phyloP scores from a whole-genome alignment of 805 yeast genomes.

The Wickerhamiella australiensis region DNA sequence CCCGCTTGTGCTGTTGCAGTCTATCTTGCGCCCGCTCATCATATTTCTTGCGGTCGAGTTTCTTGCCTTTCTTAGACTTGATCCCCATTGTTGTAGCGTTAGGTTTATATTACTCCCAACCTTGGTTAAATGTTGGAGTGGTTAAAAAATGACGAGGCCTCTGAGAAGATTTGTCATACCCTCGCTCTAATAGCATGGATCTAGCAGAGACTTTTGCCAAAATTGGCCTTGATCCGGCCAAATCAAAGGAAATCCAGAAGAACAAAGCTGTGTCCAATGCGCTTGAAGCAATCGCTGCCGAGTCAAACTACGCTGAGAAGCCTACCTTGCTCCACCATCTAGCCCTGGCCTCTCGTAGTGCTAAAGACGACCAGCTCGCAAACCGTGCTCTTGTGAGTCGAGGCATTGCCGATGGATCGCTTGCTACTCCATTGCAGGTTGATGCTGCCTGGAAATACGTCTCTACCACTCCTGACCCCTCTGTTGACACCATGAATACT shows the following conservation, averaged over 20 bases:
- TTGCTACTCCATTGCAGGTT: constrained; percentile 61
- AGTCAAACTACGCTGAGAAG: constrained; percentile 40
- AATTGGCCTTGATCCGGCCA: constrained; percentile 27
- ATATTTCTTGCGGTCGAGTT: not conserved
- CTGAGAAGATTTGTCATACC: not conserved
- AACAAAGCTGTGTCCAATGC: constrained; percentile 75
- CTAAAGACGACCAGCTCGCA: constrained; percentile 30
- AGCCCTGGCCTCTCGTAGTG: constrained; percentile 60
- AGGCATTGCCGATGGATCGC: constrained; percentile 51
- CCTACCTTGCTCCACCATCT: constrained; percentile 60
- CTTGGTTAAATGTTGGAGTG: too few relatives aligned
- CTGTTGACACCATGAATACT: constrained; percentile 41
- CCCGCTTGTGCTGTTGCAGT: not conserved
- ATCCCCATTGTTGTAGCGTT: not conserved
- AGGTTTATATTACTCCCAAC: too few relatives aligned
- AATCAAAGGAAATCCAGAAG: constrained; percentile 67
- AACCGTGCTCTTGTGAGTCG: constrained; percentile 42
- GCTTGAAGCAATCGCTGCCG: constrained; percentile 45
- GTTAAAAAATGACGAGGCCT: not conserved
- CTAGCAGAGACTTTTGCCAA: constrained; percentile 18
- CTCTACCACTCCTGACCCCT: constrained; percentile 35
- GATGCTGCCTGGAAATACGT: constrained; percentile 66
- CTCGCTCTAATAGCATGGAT: constrained; percentile 9
- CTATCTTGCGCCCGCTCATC: not conserved
- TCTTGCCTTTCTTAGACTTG: not conserved